Base-by-base conservation (phyloP, 2,329 filamentous ascomycete species). In the Cytospora chrysosperma region DNA sequence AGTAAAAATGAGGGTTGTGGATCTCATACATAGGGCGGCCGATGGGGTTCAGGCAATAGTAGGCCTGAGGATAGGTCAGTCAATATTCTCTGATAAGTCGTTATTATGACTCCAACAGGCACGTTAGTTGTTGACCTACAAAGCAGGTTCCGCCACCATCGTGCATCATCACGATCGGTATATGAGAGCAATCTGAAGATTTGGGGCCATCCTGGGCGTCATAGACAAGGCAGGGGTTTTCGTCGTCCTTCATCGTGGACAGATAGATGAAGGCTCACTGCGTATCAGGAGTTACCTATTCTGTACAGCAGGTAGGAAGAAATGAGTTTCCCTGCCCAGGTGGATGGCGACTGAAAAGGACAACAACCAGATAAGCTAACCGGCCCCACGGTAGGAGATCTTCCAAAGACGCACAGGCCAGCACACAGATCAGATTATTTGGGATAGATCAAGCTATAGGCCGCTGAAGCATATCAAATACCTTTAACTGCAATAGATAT, bases 121-220 rank as follows among this genome's bases (percentile, higher is more conserved):
- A 6, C 4, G 17, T n/a, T 12, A 21, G 34, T 21, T 50, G 27
- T 53, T 12, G 53, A 55, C 59, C 26, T 13, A 78, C 79, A 69
- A 84, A 86, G 2, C 79, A 81, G 2, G 85, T 87, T 69, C 85
- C 85, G 67, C 85, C 84, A 67, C 85, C 85, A 66, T 88, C 85
- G 72, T 88, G 85, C 47, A 87, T 75, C 51, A 88, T 77, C 63
- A 88, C 75, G 54, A 85, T 74, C 2, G 85, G 84, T 2, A 55
- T 27, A 3, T 61, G 32, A 13, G 62, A 59, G 26, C 30, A 56
- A 6, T 43, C 21, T 0, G 30, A 47, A 10, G 53, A 43, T 40
- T 63, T 50, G 17, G 56, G 47, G 17, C 64, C 64, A 21, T 66
- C 65, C 37, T 64, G 59, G 17, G 62, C 51, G 12, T 65, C 57